phyloP scores from a whole-genome alignment of 2,329 filamentous ascomycete species.

The Fusarium continuum region DNA sequence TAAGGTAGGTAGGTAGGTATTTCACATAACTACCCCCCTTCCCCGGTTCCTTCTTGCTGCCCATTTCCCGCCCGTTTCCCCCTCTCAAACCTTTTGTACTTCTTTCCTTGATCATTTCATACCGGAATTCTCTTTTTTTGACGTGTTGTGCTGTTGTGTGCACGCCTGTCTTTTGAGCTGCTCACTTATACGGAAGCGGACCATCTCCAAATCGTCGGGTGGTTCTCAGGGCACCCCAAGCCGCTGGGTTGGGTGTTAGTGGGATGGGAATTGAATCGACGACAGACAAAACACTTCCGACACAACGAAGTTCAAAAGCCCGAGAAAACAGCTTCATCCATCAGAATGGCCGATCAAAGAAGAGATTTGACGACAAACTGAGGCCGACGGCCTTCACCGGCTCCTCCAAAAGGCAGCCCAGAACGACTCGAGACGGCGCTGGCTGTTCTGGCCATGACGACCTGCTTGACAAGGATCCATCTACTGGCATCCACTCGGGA shows the following conservation, averaged over 20 bases:
- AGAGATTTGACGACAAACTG: slow-evolving; percentile 15
- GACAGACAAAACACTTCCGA: not conserved
- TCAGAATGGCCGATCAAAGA: slow-evolving; percentile 6
- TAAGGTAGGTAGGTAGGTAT: slow-evolving; percentile 43
- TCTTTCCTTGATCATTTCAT: slow-evolving; percentile 23
- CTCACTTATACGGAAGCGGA: slow-evolving; percentile 42
- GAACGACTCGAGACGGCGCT: slow-evolving; percentile 42
- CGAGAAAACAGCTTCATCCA: slow-evolving; percentile 4
- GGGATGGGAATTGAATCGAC: slow-evolving; percentile 11
- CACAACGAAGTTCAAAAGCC: slow-evolving; percentile 12
- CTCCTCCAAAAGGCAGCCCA: slow-evolving; percentile 25
- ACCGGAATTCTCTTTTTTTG: slow-evolving; percentile 16
- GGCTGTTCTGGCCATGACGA: slow-evolving; percentile 43
- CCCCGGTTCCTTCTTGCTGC: slow-evolving; percentile 47
- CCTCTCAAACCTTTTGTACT: slow-evolving; percentile 32
- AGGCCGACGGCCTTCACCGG: slow-evolving; percentile 33
- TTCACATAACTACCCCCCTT: slow-evolving; percentile 52
- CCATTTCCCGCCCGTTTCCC: slow-evolving; percentile 43
- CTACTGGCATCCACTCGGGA: slow-evolving; percentile 44
- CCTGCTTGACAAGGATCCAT: slow-evolving; percentile 43
- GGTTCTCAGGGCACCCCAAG: slow-evolving; percentile 37
- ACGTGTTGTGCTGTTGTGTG: slow-evolving; percentile 37
- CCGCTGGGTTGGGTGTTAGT: slow-evolving; percentile 28
- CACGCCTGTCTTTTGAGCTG: slow-evolving; percentile 17
- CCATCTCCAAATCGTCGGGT: slow-evolving; percentile 34